These are phyloP conservation scores for Malbranchea cinnamomea DNA, from an alignment of 2,329 filamentous ascomycete species.

Conservation along the genomic window DNA sequence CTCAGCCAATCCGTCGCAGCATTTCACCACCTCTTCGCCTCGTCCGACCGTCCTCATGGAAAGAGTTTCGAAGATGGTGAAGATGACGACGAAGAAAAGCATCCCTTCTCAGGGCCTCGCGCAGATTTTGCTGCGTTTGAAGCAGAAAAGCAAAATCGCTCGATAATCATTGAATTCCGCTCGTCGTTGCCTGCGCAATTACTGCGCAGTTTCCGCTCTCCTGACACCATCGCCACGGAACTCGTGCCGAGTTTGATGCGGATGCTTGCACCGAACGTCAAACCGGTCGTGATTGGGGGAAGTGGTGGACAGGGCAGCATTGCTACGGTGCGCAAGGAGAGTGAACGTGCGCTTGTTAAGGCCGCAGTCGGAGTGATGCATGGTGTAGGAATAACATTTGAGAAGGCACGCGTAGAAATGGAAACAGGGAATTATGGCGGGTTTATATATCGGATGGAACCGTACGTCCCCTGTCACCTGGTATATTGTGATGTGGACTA, in stretches of 20 bases:
- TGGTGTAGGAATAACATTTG: conserved; percentile 68
- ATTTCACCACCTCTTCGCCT: conserved; percentile 83
- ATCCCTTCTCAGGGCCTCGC: conserved; percentile 67
- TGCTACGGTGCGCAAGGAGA: conserved; percentile 77
- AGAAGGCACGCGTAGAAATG: conserved; percentile 63
- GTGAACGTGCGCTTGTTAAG: conserved; percentile 65
- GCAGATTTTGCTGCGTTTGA: conserved; percentile 75
- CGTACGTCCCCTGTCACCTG: conserved; percentile 42
- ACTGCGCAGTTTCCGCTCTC: conserved; percentile 61
- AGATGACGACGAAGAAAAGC: conserved; percentile 35
- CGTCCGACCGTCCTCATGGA: conserved; percentile 44
- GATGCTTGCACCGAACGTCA: conserved; percentile 77
- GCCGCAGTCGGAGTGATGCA: conserved; percentile 68
- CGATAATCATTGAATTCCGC: conserved; percentile 59
- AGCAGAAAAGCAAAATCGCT: conserved; percentile 61
- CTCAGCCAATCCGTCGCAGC: conserved; percentile 74
- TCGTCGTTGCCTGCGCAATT: conserved; percentile 56
- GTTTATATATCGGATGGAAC: conserved; percentile 91
- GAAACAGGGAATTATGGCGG: conserved; percentile 45
- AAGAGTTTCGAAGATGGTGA: conserved; percentile 25
- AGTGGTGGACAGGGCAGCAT: conserved; percentile 49
- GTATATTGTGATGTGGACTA: neutral
- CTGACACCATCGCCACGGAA: conserved; percentile 63
- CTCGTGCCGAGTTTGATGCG: conserved; percentile 72
- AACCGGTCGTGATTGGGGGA: conserved; percentile 71